Conservation (phyloP, 2,329 filamentous ascomycete genomes). For the Scedosporium minutisporum region DNA sequence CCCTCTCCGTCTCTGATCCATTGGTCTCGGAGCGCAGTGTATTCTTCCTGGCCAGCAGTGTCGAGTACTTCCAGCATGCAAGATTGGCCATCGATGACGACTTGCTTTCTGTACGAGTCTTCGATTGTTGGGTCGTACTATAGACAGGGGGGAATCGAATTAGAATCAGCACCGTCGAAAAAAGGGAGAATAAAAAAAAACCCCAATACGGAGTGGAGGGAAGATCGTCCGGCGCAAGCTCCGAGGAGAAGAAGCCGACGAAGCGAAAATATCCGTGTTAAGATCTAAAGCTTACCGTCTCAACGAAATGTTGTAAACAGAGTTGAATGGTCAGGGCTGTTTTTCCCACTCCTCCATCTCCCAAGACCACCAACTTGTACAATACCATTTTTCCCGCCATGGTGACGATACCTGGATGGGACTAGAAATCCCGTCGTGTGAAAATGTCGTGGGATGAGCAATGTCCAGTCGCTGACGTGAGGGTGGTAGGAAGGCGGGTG, state of each 20-base stretch:
- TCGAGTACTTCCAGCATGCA: constrained; percentile 98
- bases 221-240: no score
- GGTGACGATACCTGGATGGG: constrained; percentile 10
- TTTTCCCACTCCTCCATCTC: constrained; percentile 89
- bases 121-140: constrained; percentile 83
- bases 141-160: constrained; percentile 7
- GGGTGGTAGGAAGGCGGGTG: background rate
- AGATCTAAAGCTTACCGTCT: constrained; percentile 53
- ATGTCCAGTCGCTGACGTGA: background rate
- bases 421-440: constrained; percentile 3
- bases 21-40: constrained; percentile 90
- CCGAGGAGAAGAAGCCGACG: background rate
- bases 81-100: constrained; percentile 86
- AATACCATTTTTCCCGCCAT: constrained; percentile 93
- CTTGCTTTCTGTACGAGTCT: constrained; percentile 79
- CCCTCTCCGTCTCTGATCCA: constrained; percentile 98
- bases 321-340: constrained; percentile 93
- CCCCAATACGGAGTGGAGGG: no score
- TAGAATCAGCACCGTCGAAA: background rate
- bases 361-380: constrained; percentile 92
- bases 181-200: background rate
- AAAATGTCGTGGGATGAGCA: background rate
- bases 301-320: constrained; percentile 96
- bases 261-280: background rate
- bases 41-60: constrained; percentile 97